These are phyloP conservation scores for Penicillium maclennaniae DNA, from an alignment of 495 filamentous ascomycete species.

Conservation along the genomic window DNA sequence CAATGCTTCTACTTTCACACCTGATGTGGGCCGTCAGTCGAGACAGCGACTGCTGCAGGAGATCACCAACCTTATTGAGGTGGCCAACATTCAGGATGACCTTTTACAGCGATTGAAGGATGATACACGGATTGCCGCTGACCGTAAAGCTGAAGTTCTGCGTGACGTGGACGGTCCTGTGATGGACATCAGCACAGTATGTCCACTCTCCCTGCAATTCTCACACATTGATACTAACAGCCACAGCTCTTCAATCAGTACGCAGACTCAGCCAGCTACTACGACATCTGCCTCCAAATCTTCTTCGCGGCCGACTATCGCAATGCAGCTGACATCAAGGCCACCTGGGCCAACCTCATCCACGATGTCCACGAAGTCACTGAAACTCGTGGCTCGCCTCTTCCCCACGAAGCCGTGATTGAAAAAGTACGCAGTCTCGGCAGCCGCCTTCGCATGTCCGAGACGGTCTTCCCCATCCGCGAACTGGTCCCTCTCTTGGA, in stretches of 20 bases:
- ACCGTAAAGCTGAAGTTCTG: slow-evolving; percentile 58
- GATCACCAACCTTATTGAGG: slow-evolving; percentile 80
- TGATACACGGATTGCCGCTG: slow-evolving; percentile 61
- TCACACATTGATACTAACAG: slow-evolving; percentile 1
- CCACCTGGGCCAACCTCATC: slow-evolving; percentile 82
- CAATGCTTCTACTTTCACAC: slow-evolving; percentile 73
- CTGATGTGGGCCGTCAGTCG: slow-evolving; percentile 66
- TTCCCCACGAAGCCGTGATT: slow-evolving; percentile 76
- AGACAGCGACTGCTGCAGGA: slow-evolving; percentile 77
- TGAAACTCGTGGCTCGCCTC: slow-evolving; percentile 44
- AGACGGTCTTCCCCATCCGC: slow-evolving; percentile 71
- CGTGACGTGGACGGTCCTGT: slow-evolving; percentile 69
- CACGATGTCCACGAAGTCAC: slow-evolving; percentile 65
- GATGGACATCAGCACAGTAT: slow-evolving; percentile 67
- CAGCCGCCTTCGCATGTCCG: slow-evolving; percentile 69
- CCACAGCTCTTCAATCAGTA: slow-evolving; percentile 82
- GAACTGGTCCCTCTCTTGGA: slow-evolving; percentile 69
- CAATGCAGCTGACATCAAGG: slow-evolving; percentile 71
- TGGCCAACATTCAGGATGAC: slow-evolving; percentile 94
- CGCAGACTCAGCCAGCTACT: slow-evolving; percentile 82
- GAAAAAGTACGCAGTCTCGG: slow-evolving; percentile 73
- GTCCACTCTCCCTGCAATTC: slow-evolving; percentile 24
- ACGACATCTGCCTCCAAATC: slow-evolving; percentile 87
- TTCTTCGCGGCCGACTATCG: slow-evolving; percentile 86
- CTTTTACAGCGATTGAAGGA: slow-evolving; percentile 72